Conservation (phyloP, 1,284 basidiomycete genomes). For the Waitea zeae region DNA sequence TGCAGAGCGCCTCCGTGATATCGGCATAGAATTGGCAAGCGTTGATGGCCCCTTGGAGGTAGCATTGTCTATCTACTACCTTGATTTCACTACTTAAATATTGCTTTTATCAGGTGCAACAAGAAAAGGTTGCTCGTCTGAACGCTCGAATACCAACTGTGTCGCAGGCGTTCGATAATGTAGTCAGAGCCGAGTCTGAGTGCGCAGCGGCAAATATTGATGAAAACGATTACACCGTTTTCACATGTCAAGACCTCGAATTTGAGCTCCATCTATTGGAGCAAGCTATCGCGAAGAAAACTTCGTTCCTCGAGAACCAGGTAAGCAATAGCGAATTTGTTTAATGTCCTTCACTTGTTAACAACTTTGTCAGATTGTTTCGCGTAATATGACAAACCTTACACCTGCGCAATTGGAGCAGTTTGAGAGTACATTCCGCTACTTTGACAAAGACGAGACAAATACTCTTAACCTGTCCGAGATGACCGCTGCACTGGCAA, state of each 20-base stretch:
- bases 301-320: slow-evolving; percentile 93
- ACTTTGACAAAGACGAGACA: slow-evolving; percentile 88
- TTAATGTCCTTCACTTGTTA: background rate
- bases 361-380: slow-evolving; percentile 42
- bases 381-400: slow-evolving; percentile 79
- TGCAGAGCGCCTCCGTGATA: slow-evolving; percentile 49
- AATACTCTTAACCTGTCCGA: slow-evolving; percentile 79
- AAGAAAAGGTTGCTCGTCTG: slow-evolving; percentile 32
- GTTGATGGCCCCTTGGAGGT: slow-evolving; percentile 74
- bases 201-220: slow-evolving; percentile 88
- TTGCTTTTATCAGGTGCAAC: slow-evolving; percentile 25
- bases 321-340: slow-evolving; percentile 18
- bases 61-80: slow-evolving; percentile 6
- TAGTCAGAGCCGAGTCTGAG: slow-evolving; percentile 51
- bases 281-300: slow-evolving; percentile 76
- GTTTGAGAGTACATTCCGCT: slow-evolving; percentile 93
- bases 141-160: slow-evolving; percentile 49
- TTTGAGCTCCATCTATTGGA: slow-evolving; percentile 81
- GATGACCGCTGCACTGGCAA: slow-evolving; percentile 85
- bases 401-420: slow-evolving; percentile 95
- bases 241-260: slow-evolving; percentile 78
- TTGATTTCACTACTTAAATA: slow-evolving; percentile 9
- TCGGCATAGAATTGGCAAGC: slow-evolving; percentile 62
- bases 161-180: slow-evolving; percentile 33
- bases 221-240: slow-evolving; percentile 92